Evolutionary conservation across 2,329 filamentous ascomycete species (phyloP).

Genomic region (Exophiala lecanii-corni): DNA sequence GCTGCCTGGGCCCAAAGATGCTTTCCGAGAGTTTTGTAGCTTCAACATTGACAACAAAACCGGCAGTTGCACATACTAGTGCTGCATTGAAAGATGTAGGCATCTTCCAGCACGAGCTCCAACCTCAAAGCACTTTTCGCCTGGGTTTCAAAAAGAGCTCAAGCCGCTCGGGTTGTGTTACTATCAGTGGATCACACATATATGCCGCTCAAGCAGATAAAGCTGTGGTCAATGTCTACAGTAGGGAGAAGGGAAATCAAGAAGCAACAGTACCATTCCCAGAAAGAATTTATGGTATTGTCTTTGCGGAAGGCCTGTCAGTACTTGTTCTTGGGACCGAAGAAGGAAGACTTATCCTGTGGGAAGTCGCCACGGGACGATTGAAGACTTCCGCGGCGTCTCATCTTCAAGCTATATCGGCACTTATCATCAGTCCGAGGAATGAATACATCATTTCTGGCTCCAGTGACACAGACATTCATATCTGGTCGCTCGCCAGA

Average conservation of each 20-base stretch:
- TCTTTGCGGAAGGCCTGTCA: slow-evolving; percentile 56
- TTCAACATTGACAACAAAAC: slow-evolving; percentile 38
- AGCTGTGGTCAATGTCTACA: slow-evolving; percentile 90
- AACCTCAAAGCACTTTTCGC: slow-evolving; percentile 70
- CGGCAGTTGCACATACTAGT: slow-evolving; percentile 36
- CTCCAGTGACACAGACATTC: slow-evolving; percentile 72
- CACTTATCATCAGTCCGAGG: slow-evolving; percentile 64
- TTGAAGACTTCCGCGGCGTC: slow-evolving; percentile 41
- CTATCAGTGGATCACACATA: slow-evolving; percentile 73
- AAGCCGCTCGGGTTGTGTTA: slow-evolving; percentile 71
- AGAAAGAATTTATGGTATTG: slow-evolving; percentile 75
- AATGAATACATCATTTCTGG: slow-evolving; percentile 47
- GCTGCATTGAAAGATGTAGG: slow-evolving; percentile 68
- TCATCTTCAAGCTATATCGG: slow-evolving; percentile 57
- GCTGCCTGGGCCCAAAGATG: slow-evolving; percentile 38
- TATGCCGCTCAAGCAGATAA: slow-evolving; percentile 91
- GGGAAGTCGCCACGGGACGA: slow-evolving; percentile 68
- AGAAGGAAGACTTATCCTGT: slow-evolving; percentile 79
- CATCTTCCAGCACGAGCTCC: slow-evolving; percentile 78
- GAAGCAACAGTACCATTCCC: slow-evolving; percentile 84
- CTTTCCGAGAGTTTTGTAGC: slow-evolving; percentile 47
- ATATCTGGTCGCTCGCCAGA: slow-evolving; percentile 80
- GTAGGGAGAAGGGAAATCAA: slow-evolving; percentile 73
- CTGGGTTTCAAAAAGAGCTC: slow-evolving; percentile 88
- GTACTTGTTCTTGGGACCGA: slow-evolving; percentile 76